phyloP scores from a whole-genome alignment of 2,329 filamentous ascomycete genomes.

The Microdochium paspali region DNA sequence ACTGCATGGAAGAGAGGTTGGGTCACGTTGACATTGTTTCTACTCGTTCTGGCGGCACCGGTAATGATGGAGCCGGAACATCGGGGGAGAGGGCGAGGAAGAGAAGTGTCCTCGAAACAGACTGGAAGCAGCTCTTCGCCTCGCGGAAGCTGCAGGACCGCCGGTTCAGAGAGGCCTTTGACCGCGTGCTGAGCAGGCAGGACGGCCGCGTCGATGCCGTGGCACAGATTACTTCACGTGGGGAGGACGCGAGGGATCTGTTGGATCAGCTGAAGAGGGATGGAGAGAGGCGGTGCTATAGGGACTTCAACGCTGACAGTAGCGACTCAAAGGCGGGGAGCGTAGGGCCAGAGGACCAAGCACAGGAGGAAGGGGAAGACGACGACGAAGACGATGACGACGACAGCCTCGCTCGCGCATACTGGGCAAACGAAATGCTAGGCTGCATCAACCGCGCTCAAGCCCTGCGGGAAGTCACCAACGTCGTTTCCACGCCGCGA shows the following conservation, averaged over 20 bases:
- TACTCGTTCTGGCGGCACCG: not conserved
- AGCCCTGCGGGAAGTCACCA: not conserved
- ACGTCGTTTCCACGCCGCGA: not conserved
- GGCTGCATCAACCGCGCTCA: not conserved
- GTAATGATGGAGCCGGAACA: not conserved
- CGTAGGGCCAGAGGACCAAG: not conserved
- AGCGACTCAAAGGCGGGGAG: not conserved
- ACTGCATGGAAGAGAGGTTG: not conserved
- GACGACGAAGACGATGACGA: not conserved
- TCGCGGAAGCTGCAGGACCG: not conserved
- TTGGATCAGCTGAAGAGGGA: not conserved
- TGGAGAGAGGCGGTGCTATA: not conserved
- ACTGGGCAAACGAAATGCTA: not conserved
- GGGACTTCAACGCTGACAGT: not conserved
- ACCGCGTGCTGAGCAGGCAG: conserved; percentile 1
- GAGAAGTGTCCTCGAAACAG: not conserved
- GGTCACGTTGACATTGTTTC: not conserved
- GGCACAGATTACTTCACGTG: not conserved
- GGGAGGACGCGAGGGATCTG: not conserved
- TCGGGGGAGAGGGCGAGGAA: not conserved
- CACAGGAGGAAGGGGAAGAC: not conserved
- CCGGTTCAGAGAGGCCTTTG: not conserved
- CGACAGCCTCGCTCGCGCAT: not conserved
- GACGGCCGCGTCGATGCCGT: not conserved
- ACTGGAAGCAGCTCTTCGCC: not conserved